Evolutionary conservation across 352 stramenopile species (phyloP).

Genomic region (Globisporangium apiculatum): DNA sequence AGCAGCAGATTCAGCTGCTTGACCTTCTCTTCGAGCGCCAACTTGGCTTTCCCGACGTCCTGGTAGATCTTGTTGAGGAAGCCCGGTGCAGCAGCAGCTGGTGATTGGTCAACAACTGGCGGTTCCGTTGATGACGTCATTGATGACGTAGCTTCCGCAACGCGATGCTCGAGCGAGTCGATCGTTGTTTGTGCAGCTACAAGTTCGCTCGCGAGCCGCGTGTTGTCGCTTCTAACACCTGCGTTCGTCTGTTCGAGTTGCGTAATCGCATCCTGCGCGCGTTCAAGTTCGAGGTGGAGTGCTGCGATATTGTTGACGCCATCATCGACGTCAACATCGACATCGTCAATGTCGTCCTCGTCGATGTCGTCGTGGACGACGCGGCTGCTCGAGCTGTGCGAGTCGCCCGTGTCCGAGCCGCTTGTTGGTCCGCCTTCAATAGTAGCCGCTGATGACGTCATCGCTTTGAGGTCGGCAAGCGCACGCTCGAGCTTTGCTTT

Average conservation of each 20-base stretch:
- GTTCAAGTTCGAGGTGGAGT: slow-evolving; percentile 32
- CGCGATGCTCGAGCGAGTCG: slow-evolving; percentile 20
- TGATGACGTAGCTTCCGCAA: slow-evolving; percentile 11
- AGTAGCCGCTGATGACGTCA: neutral
- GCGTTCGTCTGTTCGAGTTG: slow-evolving; percentile 21
- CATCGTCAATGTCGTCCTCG: neutral
- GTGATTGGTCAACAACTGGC: neutral
- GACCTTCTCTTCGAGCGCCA: slow-evolving; percentile 62
- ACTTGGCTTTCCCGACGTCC: slow-evolving; percentile 74
- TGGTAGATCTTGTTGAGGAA: slow-evolving; percentile 81
- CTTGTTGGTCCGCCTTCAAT: neutral
- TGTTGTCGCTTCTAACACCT: slow-evolving; percentile 16
- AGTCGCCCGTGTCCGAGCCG: slow-evolving; percentile 32
- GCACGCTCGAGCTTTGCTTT: slow-evolving; percentile 45
- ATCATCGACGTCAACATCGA: neutral
- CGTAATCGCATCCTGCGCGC: slow-evolving; percentile 17
- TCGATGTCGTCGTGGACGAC: neutral
- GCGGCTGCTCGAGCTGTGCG: slow-evolving; percentile 34
- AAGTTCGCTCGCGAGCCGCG: slow-evolving; percentile 30
- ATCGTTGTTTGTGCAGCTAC: slow-evolving; percentile 29
- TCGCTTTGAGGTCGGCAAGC: slow-evolving; percentile 31
- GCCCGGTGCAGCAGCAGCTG: slow-evolving; percentile 15
- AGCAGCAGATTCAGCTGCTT: slow-evolving; percentile 46
- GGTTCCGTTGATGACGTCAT: no score
- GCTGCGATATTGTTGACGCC: neutral